A percentile compares a stretch with the other conserved stretches of the same genome.
These are phyloP conservation scores for Flaveria linearis DNA, from an alignment of 129 eudicot species.

Conservation along the genomic window DNA sequence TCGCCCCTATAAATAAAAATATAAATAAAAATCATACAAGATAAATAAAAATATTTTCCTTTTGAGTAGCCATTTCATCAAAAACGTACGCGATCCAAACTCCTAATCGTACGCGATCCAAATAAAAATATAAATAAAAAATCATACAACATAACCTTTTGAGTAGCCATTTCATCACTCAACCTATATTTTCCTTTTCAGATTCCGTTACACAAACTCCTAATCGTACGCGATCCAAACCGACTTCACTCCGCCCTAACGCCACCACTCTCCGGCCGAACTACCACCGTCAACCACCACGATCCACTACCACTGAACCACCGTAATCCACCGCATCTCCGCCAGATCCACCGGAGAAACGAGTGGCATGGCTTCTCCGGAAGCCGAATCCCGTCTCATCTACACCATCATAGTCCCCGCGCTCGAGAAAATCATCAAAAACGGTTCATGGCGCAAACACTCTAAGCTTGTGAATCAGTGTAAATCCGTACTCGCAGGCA, in stretches of 20 bases:
- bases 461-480: slow-evolving; percentile 62
- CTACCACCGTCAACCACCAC: slow-evolving; percentile 26
- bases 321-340: slow-evolving; percentile 6
- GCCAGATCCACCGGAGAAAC: slow-evolving; percentile 25
- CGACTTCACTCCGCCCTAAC: slow-evolving; percentile 10
- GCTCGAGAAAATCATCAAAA: slow-evolving; percentile 65
- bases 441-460: slow-evolving; percentile 77
- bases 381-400: slow-evolving; percentile 70
- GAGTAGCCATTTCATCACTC: slow-evolving; percentile 2
- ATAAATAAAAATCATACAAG: too few relatives aligned
- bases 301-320: slow-evolving; percentile 19
- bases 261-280: slow-evolving; percentile 19
- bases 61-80: too few relatives aligned
- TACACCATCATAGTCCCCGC: slow-evolving; percentile 52
- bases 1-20: too few relatives aligned
- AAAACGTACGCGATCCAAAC: too few relatives aligned
- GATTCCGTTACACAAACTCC: slow-evolving; percentile 13
- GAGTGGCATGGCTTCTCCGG: slow-evolving; percentile 63
- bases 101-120: too few relatives aligned
- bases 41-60: too few relatives aligned
- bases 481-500: slow-evolving; percentile 56
- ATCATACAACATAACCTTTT: too few relatives aligned
- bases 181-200: slow-evolving; percentile 13
- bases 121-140: too few relatives aligned
- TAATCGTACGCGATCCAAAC: slow-evolving; percentile 22